A percentile compares a stretch with the other conserved stretches of the same genome.
phyloP scores from a whole-genome alignment of 148 eudicot species.

The Spergularia marina region DNA sequence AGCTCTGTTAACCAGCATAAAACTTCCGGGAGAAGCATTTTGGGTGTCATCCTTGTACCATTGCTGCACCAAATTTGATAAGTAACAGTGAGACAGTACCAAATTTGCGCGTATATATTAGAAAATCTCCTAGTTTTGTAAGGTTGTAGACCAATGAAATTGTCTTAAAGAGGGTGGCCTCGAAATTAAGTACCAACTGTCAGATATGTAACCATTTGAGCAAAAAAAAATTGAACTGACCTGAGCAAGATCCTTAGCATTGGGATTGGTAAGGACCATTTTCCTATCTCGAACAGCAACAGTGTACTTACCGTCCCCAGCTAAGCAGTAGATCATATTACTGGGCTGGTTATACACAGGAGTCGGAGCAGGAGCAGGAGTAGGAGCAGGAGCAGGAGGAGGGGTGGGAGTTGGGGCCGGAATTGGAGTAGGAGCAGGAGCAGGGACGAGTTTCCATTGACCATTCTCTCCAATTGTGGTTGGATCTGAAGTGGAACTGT shows the following conservation, averaged over 20 bases:
- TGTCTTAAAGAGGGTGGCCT: neutral
- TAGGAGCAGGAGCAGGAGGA: neutral
- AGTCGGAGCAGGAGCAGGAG: neutral
- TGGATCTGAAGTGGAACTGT: neutral
- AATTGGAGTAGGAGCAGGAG: no score
- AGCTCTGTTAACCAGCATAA: conserved; percentile 3
- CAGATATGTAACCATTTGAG: neutral
- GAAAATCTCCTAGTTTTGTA: no score
- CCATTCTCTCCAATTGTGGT: neutral
- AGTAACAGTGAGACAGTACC: neutral
- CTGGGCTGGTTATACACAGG: conserved; percentile 6
- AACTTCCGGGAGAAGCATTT: neutral
- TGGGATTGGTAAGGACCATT: neutral
- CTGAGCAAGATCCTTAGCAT: neutral
- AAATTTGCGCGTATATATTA: no score
- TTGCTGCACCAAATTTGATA: neutral
- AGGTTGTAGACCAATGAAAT: neutral
- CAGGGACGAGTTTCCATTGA: neutral
- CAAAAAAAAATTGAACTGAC: neutral
- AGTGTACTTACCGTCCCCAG: conserved; percentile 2
- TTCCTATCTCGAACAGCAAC: neutral
- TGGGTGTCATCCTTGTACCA: conserved; percentile 7
- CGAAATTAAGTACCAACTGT: neutral
- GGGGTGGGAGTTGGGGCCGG: neutral
- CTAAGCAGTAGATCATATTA: conserved; percentile 4